phyloP scores from a whole-genome alignment of 495 filamentous ascomycete species.

The Staphylotrichum longicolle region DNA sequence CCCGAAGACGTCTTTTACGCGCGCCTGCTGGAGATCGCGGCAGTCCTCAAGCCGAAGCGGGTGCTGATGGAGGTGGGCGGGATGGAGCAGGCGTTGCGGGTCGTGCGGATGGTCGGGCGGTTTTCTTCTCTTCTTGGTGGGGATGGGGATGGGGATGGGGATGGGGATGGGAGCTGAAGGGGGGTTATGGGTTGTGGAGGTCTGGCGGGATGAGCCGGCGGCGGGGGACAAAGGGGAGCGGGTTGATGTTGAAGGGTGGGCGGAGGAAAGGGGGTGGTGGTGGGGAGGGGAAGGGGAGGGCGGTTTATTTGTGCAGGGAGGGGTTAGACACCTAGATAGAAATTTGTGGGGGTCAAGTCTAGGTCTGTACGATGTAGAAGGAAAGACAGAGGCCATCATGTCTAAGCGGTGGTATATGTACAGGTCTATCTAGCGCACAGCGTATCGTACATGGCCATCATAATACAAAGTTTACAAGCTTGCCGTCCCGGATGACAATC shows the following conservation, averaged over 20 bases:
- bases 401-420: too few relatives aligned
- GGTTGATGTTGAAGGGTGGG: constrained; percentile 8
- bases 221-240: constrained; percentile 17
- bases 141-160: background rate
- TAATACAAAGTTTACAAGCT: constrained; percentile 58
- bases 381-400: too few relatives aligned
- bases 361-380: too few relatives aligned
- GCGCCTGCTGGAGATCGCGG: constrained; percentile 45
- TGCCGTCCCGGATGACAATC: constrained; percentile 52
- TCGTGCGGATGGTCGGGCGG: constrained; percentile 40
- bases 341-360: too few relatives aligned
- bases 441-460: background rate
- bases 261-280: constrained; percentile 21
- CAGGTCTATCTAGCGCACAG: too few relatives aligned
- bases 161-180: background rate
- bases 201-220: constrained; percentile 29
- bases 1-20: constrained; percentile 63
- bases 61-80: constrained; percentile 60
- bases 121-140: constrained; percentile 21
- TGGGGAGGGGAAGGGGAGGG: constrained; percentile 37
- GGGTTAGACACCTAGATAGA: background rate
- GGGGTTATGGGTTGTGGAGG: constrained; percentile 21
- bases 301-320: constrained; percentile 31
- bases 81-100: constrained; percentile 55
- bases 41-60: constrained; percentile 37